Evolutionary conservation across 352 stramenopile species (phyloP), one percentile per base, ranked within the genome.

Genomic region (Phytopythium delawarense): DNA sequence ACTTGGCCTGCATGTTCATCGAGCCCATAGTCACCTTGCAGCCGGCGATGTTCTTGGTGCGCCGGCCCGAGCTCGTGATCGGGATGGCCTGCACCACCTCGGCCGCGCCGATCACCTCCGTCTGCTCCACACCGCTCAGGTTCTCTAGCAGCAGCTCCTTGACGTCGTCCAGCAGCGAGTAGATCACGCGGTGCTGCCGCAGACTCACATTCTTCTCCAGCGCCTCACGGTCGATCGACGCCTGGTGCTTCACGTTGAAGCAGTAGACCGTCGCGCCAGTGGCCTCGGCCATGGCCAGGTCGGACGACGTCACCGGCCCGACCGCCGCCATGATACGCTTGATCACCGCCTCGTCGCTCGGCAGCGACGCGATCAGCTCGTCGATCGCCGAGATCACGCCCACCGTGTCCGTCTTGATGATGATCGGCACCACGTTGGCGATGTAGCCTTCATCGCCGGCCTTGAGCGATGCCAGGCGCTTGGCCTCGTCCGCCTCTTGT

Each of bases 321-420:
- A 96, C 75, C 53, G 88, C 61, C 76, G 93, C 73, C 80, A 83
- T 62, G 69, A 97, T 90, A 84, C 92, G 69, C 66, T 93, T 94
- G 46, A 94, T 79, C 48, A 79, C 70, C 18, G 77, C 83, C 57
- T 88, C 84, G 37, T 92, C 77, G 44, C 57, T 76, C 34, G 77
- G 78, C 58, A 97, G 66, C 21, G 84, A 80, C 49, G 83, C 72
- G 57, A 95, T 85, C 30, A 96, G 73, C n/a, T 92, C 79, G 59
- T 91, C 80, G 46, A 92, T 93, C 57, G 97, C 97, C 59, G 98
- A 87, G 25, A 98, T 96, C 44, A 97, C 96, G 53, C 97, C 97
- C 57, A 98, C 93, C n/a, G 96, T 94, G 71, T 99, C 97, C 16
- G 97, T 98, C 80, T 99, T 99, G 32, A 99, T 81, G 34, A 99